Percentiles rank a stretch among this genome's conserved stretches.
phyloP scores from a whole-genome alignment of 2,329 filamentous ascomycete genomes.

The Simplicillium aogashimaense region DNA sequence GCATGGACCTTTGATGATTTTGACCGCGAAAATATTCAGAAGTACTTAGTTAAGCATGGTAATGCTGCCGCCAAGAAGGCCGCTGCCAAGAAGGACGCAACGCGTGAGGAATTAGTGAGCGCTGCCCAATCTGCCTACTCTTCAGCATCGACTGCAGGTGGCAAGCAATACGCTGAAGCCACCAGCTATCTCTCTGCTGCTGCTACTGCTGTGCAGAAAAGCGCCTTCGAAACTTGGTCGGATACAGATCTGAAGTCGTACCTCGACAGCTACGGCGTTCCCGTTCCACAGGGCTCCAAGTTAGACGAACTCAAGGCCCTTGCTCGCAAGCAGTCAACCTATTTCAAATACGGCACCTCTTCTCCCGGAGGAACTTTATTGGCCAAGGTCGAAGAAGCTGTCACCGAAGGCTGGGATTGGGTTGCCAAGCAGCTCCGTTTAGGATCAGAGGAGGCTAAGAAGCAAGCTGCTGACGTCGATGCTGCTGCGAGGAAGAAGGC shows the following conservation, averaged over 20 bases:
- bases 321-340: constrained; percentile 64
- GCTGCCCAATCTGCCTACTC: constrained; percentile 52
- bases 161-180: constrained; percentile 51
- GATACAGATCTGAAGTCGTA: constrained; percentile 67
- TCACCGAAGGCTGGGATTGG: constrained; percentile 41
- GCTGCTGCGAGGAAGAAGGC: constrained; percentile 17
- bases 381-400: constrained; percentile 47
- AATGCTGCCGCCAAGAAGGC: constrained; percentile 47
- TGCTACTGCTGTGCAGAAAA: constrained; percentile 55
- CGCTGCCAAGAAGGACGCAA: constrained; percentile 52
- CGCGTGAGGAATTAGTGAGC: constrained; percentile 63
- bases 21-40: constrained; percentile 58
- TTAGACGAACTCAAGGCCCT: constrained; percentile 60
- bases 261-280: constrained; percentile 67
- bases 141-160: constrained; percentile 49
- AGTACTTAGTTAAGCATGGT: constrained; percentile 41
- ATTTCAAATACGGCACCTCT: constrained; percentile 66
- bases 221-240: constrained; percentile 64
- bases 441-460: constrained; percentile 36
- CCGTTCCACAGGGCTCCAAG: constrained; percentile 56
- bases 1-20: constrained; percentile 76
- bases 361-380: constrained; percentile 55
- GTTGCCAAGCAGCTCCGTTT: constrained; percentile 35
- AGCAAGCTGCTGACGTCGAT: constrained; percentile 30
- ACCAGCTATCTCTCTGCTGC: constrained; percentile 61